Percentiles rank a stretch among this genome's conserved stretches.
Conservation (phyloP, 345 rosid genomes). For the Eucalyptus erythrocorys region DNA sequence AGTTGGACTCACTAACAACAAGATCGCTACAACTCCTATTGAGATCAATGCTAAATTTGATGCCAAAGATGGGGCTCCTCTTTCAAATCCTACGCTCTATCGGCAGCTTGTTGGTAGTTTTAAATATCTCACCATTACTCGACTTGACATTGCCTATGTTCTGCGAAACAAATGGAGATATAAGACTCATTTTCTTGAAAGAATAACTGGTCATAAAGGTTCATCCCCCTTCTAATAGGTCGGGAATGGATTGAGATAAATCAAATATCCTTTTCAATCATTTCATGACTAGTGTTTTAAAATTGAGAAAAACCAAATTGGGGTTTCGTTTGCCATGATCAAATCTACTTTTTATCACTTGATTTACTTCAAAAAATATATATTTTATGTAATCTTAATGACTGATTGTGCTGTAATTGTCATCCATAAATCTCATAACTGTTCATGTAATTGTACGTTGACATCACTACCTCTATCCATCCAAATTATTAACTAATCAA, state of each 20-base stretch:
- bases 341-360: background rate
- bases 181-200: background rate
- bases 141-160: too few species aligned
- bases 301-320: background rate
- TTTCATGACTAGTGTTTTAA: background rate
- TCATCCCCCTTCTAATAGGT: background rate
- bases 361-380: background rate
- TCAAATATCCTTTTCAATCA: background rate
- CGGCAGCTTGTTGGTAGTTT: too few species aligned
- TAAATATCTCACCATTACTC: too few species aligned
- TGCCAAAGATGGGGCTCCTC: too few species aligned
- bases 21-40: too few species aligned
- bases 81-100: too few species aligned
- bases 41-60: too few species aligned
- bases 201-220: background rate
- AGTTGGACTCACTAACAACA: too few species aligned
- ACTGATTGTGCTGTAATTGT: background rate
- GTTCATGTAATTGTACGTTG: background rate
- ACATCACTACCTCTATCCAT: background rate
- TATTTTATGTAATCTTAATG: background rate
- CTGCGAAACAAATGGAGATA: too few species aligned
- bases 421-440: background rate
- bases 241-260: background rate
- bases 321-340: background rate
- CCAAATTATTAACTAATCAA: background rate